Percentiles rank a stretch among this genome's conserved stretches.
These are phyloP conservation scores for Pseudocercospora pini-densiflorae DNA, from an alignment of 2,329 filamentous ascomycete genomes.

Conservation along the genomic window DNA sequence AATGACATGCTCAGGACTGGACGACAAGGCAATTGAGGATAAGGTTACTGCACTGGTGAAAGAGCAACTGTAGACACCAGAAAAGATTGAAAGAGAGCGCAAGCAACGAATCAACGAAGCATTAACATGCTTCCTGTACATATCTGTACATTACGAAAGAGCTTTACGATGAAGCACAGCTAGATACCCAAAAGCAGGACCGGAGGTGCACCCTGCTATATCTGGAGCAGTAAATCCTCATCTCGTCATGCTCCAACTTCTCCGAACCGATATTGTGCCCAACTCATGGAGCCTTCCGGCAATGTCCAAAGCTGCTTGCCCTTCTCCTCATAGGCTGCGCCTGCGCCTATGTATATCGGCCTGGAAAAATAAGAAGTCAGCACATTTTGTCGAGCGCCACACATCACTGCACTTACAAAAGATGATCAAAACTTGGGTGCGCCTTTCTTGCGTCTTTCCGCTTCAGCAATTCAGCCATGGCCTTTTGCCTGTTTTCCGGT, in stretches of 20 bases:
- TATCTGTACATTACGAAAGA: conserved; percentile 30
- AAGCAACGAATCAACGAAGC: not conserved
- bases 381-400: not conserved
- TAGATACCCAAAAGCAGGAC: conserved; percentile 18
- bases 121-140: conserved; percentile 26
- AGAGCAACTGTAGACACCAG: conserved; percentile 34
- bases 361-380: conserved; percentile 45
- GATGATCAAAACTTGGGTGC: conserved; percentile 67
- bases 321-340: conserved; percentile 39
- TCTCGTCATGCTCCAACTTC: conserved; percentile 20
- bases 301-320: conserved; percentile 42
- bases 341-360: conserved; percentile 58
- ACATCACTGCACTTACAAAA: conserved; percentile 10
- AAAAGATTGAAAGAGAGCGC: not conserved
- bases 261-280: conserved; percentile 43
- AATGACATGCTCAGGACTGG: conserved; percentile 57
- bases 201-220: not conserved
- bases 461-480: conserved; percentile 43
- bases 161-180: conserved; percentile 16
- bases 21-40: conserved; percentile 72
- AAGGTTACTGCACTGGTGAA: conserved; percentile 68
- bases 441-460: conserved; percentile 61
- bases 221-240: not conserved
- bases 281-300: conserved; percentile 42
- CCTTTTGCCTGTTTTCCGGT: conserved; percentile 37